phyloP scores from a whole-genome alignment of 106 monocot species.

The Apostasia ramifera region DNA sequence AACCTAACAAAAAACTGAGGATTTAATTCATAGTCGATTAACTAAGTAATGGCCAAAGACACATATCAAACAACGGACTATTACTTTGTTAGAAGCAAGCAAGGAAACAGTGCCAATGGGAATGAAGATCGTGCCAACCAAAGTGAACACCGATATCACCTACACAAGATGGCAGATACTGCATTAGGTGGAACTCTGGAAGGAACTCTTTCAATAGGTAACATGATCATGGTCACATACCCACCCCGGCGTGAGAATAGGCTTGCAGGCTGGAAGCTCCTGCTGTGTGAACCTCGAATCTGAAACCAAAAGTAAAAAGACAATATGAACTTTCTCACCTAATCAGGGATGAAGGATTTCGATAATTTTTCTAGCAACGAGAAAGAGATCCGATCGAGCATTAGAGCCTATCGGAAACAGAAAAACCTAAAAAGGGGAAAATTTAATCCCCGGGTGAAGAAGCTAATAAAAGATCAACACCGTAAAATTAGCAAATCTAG shows the following conservation, averaged over 20 bases:
- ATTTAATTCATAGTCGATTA: background rate
- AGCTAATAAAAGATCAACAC: background rate
- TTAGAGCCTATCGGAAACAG: too few relatives aligned
- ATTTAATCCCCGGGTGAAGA: too few relatives aligned
- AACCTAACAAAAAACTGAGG: constrained; percentile 27
- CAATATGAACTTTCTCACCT: too few relatives aligned
- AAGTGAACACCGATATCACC: constrained; percentile 80
- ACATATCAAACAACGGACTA: background rate
- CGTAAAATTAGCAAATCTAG: background rate
- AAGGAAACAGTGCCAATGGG: constrained; percentile 73
- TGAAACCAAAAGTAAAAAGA: constrained; percentile 17
- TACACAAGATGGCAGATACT: constrained; percentile 18
- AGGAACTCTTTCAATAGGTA: background rate
- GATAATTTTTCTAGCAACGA: too few relatives aligned
- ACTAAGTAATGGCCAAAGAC: background rate
- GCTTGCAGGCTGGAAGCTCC: constrained; percentile 97
- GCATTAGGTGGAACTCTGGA: background rate
- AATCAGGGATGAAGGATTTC: too few relatives aligned
- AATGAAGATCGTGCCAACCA: constrained; percentile 70
- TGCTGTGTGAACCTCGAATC: constrained; percentile 96
- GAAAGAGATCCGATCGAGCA: too few relatives aligned
- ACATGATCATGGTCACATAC: constrained; percentile 20
- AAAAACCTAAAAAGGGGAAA: background rate
- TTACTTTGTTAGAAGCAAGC: constrained; percentile 66
- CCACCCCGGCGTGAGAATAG: constrained; percentile 92